A percentile compares a stretch with the other conserved stretches of the same genome.
These are phyloP conservation scores for Tetrahymena thermophila DNA, from an alignment of 73 alveolate species.

Conservation along the genomic window DNA sequence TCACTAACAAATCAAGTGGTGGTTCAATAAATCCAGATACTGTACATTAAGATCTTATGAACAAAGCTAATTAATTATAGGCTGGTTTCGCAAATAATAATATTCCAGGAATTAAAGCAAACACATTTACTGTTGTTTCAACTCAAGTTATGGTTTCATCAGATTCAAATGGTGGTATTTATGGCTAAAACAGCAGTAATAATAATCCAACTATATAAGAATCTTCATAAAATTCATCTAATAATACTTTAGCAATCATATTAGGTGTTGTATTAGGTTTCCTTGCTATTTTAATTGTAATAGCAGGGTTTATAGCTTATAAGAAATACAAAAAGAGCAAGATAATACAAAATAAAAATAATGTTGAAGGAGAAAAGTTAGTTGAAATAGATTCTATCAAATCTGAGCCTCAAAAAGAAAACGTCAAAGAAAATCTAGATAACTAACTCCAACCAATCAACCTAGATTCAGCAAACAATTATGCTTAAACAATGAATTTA, in stretches of 20 bases:
- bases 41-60: background rate
- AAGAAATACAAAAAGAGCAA: background rate
- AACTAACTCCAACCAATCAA: too few species aligned
- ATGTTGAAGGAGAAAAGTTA: too few species aligned
- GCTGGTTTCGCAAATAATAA: background rate
- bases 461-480: too few species aligned
- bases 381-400: too few species aligned
- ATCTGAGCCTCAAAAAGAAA: too few species aligned
- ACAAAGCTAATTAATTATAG: background rate
- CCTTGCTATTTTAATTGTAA: background rate
- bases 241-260: background rate
- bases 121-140: background rate
- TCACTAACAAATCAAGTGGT: background rate
- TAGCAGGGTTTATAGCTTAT: background rate
- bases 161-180: background rate
- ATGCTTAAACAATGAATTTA: too few species aligned
- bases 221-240: background rate
- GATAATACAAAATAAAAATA: background rate
- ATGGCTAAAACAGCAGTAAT: background rate
- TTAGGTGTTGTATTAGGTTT: background rate
- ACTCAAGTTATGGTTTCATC: background rate
- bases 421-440: too few species aligned
- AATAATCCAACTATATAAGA: background rate
- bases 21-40: background rate
- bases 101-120: background rate